Evolutionary conservation across 2,329 filamentous ascomycete species (phyloP), one percentile per base, ranked within the genome.

Genomic region (Arthrobotrys pseudoclavata): DNA sequence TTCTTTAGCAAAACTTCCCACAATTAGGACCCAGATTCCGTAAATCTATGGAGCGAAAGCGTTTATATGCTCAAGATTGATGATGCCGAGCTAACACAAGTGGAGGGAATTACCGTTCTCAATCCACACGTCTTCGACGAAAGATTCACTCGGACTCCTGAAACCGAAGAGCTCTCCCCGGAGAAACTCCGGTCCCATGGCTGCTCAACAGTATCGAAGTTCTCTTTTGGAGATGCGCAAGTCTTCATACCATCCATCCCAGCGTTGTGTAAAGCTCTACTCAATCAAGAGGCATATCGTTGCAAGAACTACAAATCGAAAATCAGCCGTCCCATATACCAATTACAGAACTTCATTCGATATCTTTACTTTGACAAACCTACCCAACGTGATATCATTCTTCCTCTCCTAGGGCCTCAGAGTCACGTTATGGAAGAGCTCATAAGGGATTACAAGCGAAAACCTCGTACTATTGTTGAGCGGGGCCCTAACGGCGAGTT

Each of bases 31-130:
- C 26, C 50, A 26, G 34, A 34, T 3, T 31, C 5, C n/a, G n/a
- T 55, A 55, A 55, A 34, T 34, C 50, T 55, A n/a, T 55, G 50
- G 50, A 55, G 20, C 2, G 50, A 55, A 34, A 34, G 15, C 50
- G 24, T 55, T 20, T 55, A 55, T 34, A 31, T n/a, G 26, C 50
- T 55, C 26, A 55, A 55, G 50, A 55, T 55, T 55, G 50, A 55
- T 7, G 50, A 55, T 55, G 50, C 24, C 50, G 50, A 55, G 26
- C 50, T 55, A 7, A 55, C 7, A 20, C 26, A 34, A 20, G 50
- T 34, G 24, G 50, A 55, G 26, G 50, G 50, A 9, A 18, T 55
- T 20, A 55, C 50, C 15, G 50, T 55, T 34, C 24, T 55, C 50
- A 55, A 55, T 20, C 50, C 50, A 55, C 50, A 55, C 50, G n/a